phyloP scores from a whole-genome alignment of 352 stramenopile genomes.

The Elongisporangium prolatum region DNA sequence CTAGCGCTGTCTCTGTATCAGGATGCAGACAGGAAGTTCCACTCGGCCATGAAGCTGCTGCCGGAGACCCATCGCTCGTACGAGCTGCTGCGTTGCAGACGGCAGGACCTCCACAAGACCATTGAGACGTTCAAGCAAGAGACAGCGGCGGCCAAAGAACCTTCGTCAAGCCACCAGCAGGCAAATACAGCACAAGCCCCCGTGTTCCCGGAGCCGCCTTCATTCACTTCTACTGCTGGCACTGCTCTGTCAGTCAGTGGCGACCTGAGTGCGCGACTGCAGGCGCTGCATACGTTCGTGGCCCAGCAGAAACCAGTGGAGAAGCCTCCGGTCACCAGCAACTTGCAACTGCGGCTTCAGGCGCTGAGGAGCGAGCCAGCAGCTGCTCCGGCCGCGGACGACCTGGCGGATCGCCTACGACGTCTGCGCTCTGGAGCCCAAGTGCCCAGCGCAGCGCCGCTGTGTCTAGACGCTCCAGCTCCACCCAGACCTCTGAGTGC shows the following conservation, averaged over 20 bases:
- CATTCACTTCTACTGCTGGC: not conserved
- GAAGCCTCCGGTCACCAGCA: slow-evolving; percentile 8
- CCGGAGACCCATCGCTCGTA: slow-evolving; percentile 29
- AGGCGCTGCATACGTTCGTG: slow-evolving; percentile 36
- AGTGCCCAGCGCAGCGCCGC: not conserved
- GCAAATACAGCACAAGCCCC: not conserved
- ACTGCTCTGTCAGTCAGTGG: not conserved
- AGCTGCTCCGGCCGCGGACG: slow-evolving; percentile 14
- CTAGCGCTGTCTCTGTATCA: slow-evolving; percentile 25
- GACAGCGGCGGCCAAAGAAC: not conserved
- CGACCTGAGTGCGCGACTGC: slow-evolving; percentile 32
- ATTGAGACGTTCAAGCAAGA: slow-evolving; percentile 16
- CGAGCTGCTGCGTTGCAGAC: slow-evolving; percentile 22
- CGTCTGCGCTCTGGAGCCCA: slow-evolving; percentile 19
- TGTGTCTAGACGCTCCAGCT: not conserved
- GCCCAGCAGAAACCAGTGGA: slow-evolving; percentile 8
- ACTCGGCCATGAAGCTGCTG: slow-evolving; percentile 23
- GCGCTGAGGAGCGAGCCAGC: slow-evolving; percentile 39
- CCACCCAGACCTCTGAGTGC: slow-evolving; percentile 10
- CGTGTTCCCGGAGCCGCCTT: slow-evolving; percentile 1
- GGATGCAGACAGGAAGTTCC: slow-evolving; percentile 27
- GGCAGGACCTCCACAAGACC: slow-evolving; percentile 26
- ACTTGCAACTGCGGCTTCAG: slow-evolving; percentile 36
- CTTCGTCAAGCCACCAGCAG: not conserved
- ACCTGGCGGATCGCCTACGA: slow-evolving; percentile 34